These are phyloP conservation scores for Coemansia sp. DNA, from an alignment of 192 early-diverging fungal genomes.

Conservation along the genomic window DNA sequence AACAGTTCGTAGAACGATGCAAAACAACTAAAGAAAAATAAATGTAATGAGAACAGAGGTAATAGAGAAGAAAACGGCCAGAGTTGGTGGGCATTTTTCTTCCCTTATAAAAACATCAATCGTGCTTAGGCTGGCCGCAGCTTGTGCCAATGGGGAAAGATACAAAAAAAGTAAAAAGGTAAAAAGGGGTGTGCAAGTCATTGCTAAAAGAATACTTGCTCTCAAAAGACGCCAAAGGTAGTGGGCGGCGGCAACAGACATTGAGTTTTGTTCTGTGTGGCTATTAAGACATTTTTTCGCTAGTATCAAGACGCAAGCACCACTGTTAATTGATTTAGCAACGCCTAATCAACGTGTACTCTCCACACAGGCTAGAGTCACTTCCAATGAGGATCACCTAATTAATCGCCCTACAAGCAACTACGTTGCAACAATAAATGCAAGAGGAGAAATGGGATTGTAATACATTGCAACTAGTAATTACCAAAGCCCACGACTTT, in stretches of 20 bases:
- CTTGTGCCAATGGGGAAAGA: background rate
- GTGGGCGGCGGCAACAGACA: background rate
- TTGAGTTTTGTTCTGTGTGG: background rate
- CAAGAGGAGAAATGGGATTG: too few species aligned
- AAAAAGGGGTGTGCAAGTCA: background rate
- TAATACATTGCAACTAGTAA: too few species aligned
- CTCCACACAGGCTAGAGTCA: background rate
- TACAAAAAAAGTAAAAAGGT: background rate
- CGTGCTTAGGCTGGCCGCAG: background rate
- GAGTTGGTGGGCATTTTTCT: background rate
- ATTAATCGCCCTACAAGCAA: background rate
- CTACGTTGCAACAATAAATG: background rate
- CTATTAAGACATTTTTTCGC: background rate
- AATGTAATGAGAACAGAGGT: background rate
- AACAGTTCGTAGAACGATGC: background rate
- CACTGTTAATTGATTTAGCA: background rate
- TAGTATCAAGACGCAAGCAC: too few species aligned
- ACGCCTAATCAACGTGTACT: background rate
- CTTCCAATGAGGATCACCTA: background rate
- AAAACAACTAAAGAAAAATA: background rate
- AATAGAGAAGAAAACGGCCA: background rate
- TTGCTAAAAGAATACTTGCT: background rate
- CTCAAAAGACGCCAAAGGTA: background rate
- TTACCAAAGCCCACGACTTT: background rate
- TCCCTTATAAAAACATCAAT: background rate